phyloP scores from a whole-genome alignment of 2,329 filamentous ascomycete genomes.

The Colletotrichum sp. region DNA sequence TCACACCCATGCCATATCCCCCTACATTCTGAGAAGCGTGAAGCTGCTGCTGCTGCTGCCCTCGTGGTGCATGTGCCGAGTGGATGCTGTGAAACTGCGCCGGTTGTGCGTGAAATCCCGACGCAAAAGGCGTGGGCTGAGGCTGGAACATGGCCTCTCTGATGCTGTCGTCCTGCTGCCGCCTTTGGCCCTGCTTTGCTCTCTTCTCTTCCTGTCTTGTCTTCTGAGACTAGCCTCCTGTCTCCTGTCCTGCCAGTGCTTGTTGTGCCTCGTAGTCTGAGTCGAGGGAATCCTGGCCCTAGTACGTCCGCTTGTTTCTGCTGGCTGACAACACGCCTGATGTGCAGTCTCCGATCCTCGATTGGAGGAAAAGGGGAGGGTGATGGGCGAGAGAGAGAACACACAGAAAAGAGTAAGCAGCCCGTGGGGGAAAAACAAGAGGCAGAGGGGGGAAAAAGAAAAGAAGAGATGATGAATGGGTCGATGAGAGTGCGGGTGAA shows the following conservation, averaged over 20 bases:
- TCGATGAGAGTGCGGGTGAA: neutral
- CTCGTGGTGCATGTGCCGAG: neutral
- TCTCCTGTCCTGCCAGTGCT: neutral
- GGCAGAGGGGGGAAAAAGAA: neutral
- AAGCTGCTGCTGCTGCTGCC: neutral
- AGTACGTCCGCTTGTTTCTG: neutral
- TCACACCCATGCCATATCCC: neutral
- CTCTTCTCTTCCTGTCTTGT: neutral
- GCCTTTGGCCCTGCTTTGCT: neutral
- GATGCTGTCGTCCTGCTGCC: neutral
- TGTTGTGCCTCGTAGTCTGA: neutral
- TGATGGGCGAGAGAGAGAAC: neutral
- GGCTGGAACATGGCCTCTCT: slow-evolving; percentile 56
- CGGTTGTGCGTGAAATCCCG: slow-evolving; percentile 39
- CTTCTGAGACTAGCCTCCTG: neutral
- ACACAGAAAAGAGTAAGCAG: neutral
- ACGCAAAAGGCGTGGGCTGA: slow-evolving; percentile 53
- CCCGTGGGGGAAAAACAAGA: neutral
- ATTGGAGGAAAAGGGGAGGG: neutral
- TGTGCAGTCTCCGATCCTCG: neutral
- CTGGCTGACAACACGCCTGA: neutral
- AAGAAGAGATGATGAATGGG: neutral
- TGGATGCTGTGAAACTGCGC: neutral
- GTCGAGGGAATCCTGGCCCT: no score
- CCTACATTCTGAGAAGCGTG: neutral